A percentile compares a stretch with the other conserved stretches of the same genome.
phyloP scores from a whole-genome alignment of 495 filamentous ascomycete genomes.

The Thozetella sp. region DNA sequence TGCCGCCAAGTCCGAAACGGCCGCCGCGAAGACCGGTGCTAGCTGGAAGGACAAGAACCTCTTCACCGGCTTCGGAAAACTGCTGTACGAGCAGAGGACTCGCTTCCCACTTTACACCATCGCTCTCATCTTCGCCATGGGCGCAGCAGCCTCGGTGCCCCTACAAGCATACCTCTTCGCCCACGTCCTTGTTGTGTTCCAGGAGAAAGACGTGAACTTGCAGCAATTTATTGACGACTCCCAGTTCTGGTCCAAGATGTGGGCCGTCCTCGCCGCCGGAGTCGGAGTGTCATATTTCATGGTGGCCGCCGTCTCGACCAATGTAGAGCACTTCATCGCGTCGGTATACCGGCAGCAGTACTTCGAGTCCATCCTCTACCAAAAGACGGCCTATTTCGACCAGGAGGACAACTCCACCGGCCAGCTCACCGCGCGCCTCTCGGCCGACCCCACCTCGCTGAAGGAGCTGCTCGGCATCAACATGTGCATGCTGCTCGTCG shows the following conservation, averaged over 20 bases:
- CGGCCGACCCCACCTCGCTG: conserved; percentile 59
- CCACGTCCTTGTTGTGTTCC: conserved; percentile 40
- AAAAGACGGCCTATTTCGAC: conserved; percentile 68
- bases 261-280: conserved; percentile 40
- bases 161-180: conserved; percentile 47
- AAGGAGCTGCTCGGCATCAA: conserved; percentile 65
- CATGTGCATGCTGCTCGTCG: conserved; percentile 52
- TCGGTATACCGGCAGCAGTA: conserved; percentile 59
- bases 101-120: conserved; percentile 36
- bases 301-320: conserved; percentile 28
- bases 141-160: conserved; percentile 36
- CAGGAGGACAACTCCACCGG: conserved; percentile 62
- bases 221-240: conserved; percentile 23
- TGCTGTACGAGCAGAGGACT: conserved; percentile 43
- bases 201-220: conserved; percentile 14
- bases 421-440: conserved; percentile 59
- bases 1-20: conserved; percentile 33
- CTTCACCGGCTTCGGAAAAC: conserved; percentile 46
- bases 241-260: conserved; percentile 52
- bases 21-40: conserved; percentile 12
- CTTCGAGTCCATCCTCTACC: conserved; percentile 55
- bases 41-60: conserved; percentile 35
- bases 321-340: conserved; percentile 40
- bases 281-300: conserved; percentile 40
- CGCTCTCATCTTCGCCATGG: conserved; percentile 34